Percentiles rank a stretch among this genome's conserved stretches.
Evolutionary conservation across 495 filamentous ascomycete genomes (phyloP).

Genomic region (Aspergillus sclerotioniger): DNA sequence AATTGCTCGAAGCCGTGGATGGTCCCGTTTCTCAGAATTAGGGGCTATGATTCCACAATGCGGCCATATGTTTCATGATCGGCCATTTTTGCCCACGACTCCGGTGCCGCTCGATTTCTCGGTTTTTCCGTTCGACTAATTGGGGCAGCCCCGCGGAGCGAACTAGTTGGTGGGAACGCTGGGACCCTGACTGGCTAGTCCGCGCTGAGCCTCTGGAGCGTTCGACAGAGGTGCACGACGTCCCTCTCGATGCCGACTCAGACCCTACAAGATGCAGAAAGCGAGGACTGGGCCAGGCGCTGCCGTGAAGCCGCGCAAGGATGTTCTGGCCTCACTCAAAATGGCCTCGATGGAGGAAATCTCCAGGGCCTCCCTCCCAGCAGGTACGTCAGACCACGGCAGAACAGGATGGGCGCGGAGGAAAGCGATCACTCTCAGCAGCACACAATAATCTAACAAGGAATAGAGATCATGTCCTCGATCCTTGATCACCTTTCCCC

Average conservation of each 20-base stretch:
- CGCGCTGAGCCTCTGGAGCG: slow-evolving; percentile 10
- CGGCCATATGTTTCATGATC: slow-evolving; percentile 1
- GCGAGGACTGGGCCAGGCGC: slow-evolving; percentile 59
- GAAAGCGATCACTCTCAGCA: background rate
- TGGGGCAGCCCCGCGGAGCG: slow-evolving; percentile 12
- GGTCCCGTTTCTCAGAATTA: background rate
- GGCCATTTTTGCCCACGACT: background rate
- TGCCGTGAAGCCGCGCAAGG: slow-evolving; percentile 47
- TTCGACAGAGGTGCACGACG: background rate
- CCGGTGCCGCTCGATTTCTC: background rate
- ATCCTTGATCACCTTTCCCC: slow-evolving; percentile 89
- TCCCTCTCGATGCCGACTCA: slow-evolving; percentile 34
- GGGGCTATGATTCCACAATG: slow-evolving; percentile 3
- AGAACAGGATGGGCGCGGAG: background rate
- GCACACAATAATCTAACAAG: slow-evolving; percentile 17
- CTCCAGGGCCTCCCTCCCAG: slow-evolving; percentile 71
- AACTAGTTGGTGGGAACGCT: slow-evolving; percentile 9
- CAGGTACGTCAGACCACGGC: slow-evolving; percentile 54
- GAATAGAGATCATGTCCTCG: slow-evolving; percentile 76
- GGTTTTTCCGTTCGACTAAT: background rate
- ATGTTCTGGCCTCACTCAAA: slow-evolving; percentile 72
- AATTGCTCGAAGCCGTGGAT: background rate
- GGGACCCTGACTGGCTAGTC: slow-evolving; percentile 13
- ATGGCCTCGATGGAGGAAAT: slow-evolving; percentile 73
- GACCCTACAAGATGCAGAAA: slow-evolving; percentile 53